Percentiles rank a stretch among this genome's conserved stretches.
Evolutionary conservation across 306 rosid species (phyloP).

Genomic region (Quercus parvula): DNA sequence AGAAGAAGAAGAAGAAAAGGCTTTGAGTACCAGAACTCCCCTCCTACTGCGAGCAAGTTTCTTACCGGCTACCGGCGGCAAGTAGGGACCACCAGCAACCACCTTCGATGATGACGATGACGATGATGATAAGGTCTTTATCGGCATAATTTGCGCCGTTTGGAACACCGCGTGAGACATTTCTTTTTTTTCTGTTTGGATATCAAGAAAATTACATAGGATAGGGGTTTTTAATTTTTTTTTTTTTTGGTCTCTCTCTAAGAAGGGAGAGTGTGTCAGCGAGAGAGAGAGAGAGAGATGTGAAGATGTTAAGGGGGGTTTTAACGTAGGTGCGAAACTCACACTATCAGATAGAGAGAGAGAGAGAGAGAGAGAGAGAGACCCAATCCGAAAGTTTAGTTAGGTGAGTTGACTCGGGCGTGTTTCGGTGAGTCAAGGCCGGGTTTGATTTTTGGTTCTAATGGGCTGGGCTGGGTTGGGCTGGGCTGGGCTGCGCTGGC

Average conservation of each 20-base stretch:
- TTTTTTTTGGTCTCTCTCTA: constrained; percentile 7
- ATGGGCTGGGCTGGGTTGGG: not conserved
- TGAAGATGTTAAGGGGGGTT: constrained; percentile 17
- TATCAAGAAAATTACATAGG: not conserved
- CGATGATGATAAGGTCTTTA: constrained; percentile 18
- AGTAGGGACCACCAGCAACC: constrained; percentile 11
- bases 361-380: not conserved
- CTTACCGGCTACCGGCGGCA: constrained; percentile 12
- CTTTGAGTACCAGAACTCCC: constrained; percentile 30
- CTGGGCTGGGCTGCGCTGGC: too few species aligned
- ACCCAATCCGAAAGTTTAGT: constrained; percentile 52
- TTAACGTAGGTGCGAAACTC: constrained; percentile 11
- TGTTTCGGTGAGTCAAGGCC: not conserved
- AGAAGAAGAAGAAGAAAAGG: constrained; percentile 15
- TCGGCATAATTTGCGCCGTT: constrained; percentile 67
- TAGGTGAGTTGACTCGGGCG: constrained; percentile 30
- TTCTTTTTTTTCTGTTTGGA: not conserved
- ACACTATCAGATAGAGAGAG: too few species aligned
- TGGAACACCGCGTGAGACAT: constrained; percentile 68
- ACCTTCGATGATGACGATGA: constrained; percentile 18
- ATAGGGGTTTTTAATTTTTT: not conserved
- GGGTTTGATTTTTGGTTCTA: not conserved
- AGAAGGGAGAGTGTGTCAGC: not conserved
- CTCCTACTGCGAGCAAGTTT: not conserved
- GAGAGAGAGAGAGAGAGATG: not conserved